Evolutionary conservation across 2,329 filamentous ascomycete species (phyloP), one percentile per base, ranked within the genome.

Genomic region (Zarea fungicola): DNA sequence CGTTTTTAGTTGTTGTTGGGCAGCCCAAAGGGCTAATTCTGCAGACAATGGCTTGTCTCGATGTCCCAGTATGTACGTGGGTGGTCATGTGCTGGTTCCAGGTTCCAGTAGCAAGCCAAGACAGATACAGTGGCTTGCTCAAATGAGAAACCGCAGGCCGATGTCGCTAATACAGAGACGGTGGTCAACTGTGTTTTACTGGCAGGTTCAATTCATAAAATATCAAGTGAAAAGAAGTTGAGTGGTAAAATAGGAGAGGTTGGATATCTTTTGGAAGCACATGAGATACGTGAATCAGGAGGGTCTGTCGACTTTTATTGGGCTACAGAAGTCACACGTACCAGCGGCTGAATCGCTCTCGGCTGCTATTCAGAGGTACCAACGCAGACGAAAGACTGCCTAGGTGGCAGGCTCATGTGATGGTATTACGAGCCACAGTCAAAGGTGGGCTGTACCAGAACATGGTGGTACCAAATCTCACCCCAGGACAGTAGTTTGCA

Each of bases 321-420:
- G 19, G 25, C 23, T 18, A 28, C n/a, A 6, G 5, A 18, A 16
- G 22, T 34, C 41, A 43, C 29, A 14, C 28, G 29, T n/a, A n/a
- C n/a, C n/a, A n/a, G n/a, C n/a, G n/a, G n/a, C n/a, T n/a, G n/a
- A n/a, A n/a, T n/a, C n/a, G n/a, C n/a, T n/a, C 29, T 18, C 21
- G 21, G 14, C 21, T n/a, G 21, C 19, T 11, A 26, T 28, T 21
- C 26, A 11, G n/a, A 19, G 13, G 10, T 6, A 21, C 7, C 42
- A 14, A 2, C 28, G 29, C 14, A 6, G 23, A n/a, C 10, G 7
- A 9, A 10, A 16, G 21, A 22, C 31, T 35, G 31, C 21, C 16
- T 35, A 7, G 42, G 34, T 16, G 44, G 44, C 44, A 36, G 44
- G 44, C 19, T 41, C 44, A 47, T 47, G 44, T 47, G 44, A 47